Base-by-base conservation (phyloP, 768 basidiomycete species). In the Podaxis sp. region DNA sequence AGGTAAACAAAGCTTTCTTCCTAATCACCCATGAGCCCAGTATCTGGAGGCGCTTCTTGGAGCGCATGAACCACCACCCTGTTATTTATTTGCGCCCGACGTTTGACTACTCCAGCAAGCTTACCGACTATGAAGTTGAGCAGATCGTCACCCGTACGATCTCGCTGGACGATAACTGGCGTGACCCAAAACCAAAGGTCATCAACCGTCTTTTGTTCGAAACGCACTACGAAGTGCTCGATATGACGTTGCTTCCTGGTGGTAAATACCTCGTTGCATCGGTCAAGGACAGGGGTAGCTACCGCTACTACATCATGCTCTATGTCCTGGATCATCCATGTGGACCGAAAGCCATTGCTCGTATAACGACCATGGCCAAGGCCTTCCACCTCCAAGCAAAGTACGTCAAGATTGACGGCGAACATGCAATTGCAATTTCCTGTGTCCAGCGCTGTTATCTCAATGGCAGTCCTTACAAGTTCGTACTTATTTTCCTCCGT, bases 191-290 rank as follows among this genome's bases (percentile, higher is more conserved):
- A 3, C 80, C 85, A 3, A 68, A 63, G 41, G 71, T 79, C 46
- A 67, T 68, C 17, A 63, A 64, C 11, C 68, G 68, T 25, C 65
- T 67, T 33, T 64, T 72, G 17, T 55, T 79, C 5, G 61, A 63
- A 17, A 67, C 74, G 0, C 73, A 75, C 68, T 78, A 72, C 70
- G 74, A 73, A 65, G 79, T 78, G 64, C 77, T 76, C 69, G 86
- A 74, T 47, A 82, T 90, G 78, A 79, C 76, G 43, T 70, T 88
- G 29, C 77, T 89, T 8, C 85, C 88, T 6, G 89, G 88, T 1
- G 88, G 89, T 19, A 87, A 85, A 66, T 87, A 86, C 65, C 80
- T 90, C 65, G 73, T 89, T 38, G 85, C 86, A 0, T 89, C 87
- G 9, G 81, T 83, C 4, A 77, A 75, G 65, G 82, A 86, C 67